A percentile compares a stretch with the other conserved stretches of the same genome.
These are phyloP conservation scores for Aspergillus asperescens DNA, from an alignment of 495 filamentous ascomycete species.

Conservation along the genomic window DNA sequence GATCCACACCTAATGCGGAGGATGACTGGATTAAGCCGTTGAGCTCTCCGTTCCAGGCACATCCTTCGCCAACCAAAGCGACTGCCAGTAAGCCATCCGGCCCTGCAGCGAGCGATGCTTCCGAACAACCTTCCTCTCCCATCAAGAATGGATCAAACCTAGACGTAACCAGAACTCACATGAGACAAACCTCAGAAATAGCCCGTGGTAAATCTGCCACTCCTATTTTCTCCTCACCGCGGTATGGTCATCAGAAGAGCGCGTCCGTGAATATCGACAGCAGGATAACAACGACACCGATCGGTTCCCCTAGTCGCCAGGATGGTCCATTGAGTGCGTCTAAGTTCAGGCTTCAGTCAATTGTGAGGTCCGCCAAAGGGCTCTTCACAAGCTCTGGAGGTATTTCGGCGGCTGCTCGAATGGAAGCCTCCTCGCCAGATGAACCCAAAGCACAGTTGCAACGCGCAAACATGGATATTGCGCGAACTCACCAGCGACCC, in stretches of 20 bases:
- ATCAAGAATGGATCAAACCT: conserved; percentile 1
- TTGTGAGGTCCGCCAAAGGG: conserved; percentile 77
- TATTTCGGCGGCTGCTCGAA: conserved; percentile 68
- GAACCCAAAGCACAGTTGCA: conserved; percentile 24
- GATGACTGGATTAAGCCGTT: conserved; percentile 83
- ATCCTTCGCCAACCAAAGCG: conserved; percentile 51
- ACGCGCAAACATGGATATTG: conserved; percentile 13
- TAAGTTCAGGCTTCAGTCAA: conserved; percentile 81
- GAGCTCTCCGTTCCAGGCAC: conserved; percentile 39
- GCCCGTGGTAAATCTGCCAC: conserved; percentile 43
- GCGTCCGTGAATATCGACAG: conserved; percentile 53
- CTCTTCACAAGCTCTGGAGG: conserved; percentile 76
- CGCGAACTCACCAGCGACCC: conserved; percentile 9
- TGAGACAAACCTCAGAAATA: conserved; percentile 19
- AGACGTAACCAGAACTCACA: neutral
- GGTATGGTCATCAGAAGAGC: conserved; percentile 51
- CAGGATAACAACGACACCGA: conserved; percentile 56
- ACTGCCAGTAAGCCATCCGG: conserved; percentile 51
- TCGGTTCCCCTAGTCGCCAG: conserved; percentile 64
- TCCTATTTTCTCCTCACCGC: conserved; percentile 41
- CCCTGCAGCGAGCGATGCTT: conserved; percentile 7
- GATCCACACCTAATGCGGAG: conserved; percentile 51
- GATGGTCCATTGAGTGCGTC: conserved; percentile 83
- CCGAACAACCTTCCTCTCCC: conserved; percentile 12
- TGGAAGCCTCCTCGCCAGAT: conserved; percentile 50